Conservation (phyloP, 139 green algal genomes). For the Chlamydomonas urium region DNA sequence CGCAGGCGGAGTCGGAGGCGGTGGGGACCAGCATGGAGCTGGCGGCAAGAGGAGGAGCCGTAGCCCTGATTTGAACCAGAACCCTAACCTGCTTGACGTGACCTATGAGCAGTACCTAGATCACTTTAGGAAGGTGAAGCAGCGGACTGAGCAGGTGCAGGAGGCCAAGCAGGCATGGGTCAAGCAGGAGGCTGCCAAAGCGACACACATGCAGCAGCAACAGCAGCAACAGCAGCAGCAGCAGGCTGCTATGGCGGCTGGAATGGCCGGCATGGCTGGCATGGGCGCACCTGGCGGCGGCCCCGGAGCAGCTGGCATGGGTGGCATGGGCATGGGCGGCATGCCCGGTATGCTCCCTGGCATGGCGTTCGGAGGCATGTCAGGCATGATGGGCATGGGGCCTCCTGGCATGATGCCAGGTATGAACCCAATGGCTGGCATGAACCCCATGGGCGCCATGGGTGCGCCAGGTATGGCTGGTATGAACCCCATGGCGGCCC, state of each 20-base stretch:
- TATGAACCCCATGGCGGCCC: no score
- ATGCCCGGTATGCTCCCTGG: constrained; percentile 2
- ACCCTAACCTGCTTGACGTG: constrained; percentile 10
- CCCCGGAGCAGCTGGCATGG: no score
- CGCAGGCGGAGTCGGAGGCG: no score
- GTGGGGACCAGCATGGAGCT: no score
- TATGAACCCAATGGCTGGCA: constrained; percentile 8
- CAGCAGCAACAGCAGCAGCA: constrained; percentile 14
- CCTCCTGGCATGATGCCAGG: constrained; percentile 10
- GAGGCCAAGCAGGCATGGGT: not conserved
- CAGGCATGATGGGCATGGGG: constrained; percentile 11
- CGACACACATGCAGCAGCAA: not conserved
- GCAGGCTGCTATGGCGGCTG: not conserved
- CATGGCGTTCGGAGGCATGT: not conserved
- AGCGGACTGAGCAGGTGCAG: constrained; percentile 1
- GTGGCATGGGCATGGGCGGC: constrained; percentile 1
- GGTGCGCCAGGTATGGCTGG: no score
- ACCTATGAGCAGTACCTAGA: constrained; percentile 30
- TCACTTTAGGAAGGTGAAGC: constrained; percentile 15
- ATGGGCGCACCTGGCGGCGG: not conserved
- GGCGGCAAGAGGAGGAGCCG: no score
- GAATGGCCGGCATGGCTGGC: constrained; percentile 7
- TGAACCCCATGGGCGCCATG: not conserved
- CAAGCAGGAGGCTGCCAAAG: constrained; percentile 3
- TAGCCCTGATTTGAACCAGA: no score